A percentile compares a stretch with the other conserved stretches of the same genome.
Conservation (phyloP, 306 rosid species). For the Rubus idaeus region DNA sequence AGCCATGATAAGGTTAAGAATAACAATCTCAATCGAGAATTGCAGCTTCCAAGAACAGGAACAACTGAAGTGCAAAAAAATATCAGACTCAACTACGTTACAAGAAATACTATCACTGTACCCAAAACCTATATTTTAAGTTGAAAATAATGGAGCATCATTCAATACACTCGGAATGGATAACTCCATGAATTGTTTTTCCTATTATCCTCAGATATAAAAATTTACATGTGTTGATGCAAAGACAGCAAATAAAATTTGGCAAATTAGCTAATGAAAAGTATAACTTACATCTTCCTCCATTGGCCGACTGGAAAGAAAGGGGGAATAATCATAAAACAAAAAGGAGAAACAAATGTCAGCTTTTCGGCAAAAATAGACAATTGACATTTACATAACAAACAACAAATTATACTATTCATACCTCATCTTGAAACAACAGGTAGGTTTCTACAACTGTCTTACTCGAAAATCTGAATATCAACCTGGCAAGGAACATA, state of each 20-base stretch:
- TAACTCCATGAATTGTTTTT: no score
- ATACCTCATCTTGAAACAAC: slow-evolving; percentile 1
- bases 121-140: neutral
- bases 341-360: slow-evolving; percentile 6
- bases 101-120: neutral
- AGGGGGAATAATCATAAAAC: neutral
- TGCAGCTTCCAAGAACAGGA: neutral
- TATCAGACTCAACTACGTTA: neutral
- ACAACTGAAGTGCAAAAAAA: neutral
- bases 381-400: no score
- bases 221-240: neutral
- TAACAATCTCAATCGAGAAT: neutral
- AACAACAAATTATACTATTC: no score
- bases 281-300: slow-evolving; percentile 84
- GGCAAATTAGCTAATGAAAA: slow-evolving; percentile 6
- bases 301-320: slow-evolving; percentile 52
- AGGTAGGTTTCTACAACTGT: neutral
- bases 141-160: neutral
- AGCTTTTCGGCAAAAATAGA: neutral
- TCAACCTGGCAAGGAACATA: neutral
- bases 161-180: neutral
- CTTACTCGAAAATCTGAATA: slow-evolving; percentile 10
- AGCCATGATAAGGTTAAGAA: neutral
- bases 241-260: neutral
- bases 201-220: neutral